phyloP scores from a whole-genome alignment of 2,329 filamentous ascomycete genomes.

The Fonsecaea nubica region DNA sequence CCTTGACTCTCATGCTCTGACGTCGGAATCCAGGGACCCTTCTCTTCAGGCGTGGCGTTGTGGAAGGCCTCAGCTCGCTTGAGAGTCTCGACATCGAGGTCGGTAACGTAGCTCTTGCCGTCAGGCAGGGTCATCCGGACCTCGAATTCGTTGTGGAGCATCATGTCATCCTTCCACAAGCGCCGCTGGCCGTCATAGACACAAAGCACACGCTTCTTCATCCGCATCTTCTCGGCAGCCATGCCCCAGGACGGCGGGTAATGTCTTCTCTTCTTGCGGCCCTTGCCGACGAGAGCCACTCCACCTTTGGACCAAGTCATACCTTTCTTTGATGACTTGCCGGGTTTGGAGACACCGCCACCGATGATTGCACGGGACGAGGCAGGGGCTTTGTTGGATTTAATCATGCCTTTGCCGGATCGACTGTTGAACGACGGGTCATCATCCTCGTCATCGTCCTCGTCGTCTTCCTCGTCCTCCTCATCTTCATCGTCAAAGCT shows the following conservation, averaged over 20 bases:
- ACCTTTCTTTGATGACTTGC: conserved; percentile 62
- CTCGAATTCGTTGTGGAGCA: conserved; percentile 94
- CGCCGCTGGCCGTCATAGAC: conserved; percentile 88
- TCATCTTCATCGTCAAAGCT: conserved; percentile 61
- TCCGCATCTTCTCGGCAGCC: conserved; percentile 90
- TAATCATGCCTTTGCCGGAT: conserved; percentile 57
- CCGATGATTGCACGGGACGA: conserved; percentile 60
- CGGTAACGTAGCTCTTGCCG: conserved; percentile 82
- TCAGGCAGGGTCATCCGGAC: conserved; percentile 82
- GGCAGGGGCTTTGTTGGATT: conserved; percentile 59
- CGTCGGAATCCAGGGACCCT: conserved; percentile 73
- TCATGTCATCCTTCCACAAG: conserved; percentile 98
- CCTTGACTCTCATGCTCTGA: conserved; percentile 28
- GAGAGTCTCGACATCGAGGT: conserved; percentile 89
- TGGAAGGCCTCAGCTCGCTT: conserved; percentile 85
- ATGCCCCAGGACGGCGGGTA: conserved; percentile 96
- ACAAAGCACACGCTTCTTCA: conserved; percentile 95
- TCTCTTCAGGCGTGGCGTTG: conserved; percentile 81
- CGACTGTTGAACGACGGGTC: conserved; percentile 45
- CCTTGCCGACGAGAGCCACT: conserved; percentile 64
- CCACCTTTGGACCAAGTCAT: conserved; percentile 80
- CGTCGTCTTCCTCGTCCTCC: conserved; percentile 66
- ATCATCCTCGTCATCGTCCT: conserved; percentile 62
- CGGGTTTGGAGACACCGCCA: conserved; percentile 54
- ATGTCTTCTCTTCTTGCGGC: conserved; percentile 89